A percentile compares a stretch with the other conserved stretches of the same genome.
phyloP scores from a whole-genome alignment of 371 early-diverging fungal genomes.

The Smittium culicis region DNA sequence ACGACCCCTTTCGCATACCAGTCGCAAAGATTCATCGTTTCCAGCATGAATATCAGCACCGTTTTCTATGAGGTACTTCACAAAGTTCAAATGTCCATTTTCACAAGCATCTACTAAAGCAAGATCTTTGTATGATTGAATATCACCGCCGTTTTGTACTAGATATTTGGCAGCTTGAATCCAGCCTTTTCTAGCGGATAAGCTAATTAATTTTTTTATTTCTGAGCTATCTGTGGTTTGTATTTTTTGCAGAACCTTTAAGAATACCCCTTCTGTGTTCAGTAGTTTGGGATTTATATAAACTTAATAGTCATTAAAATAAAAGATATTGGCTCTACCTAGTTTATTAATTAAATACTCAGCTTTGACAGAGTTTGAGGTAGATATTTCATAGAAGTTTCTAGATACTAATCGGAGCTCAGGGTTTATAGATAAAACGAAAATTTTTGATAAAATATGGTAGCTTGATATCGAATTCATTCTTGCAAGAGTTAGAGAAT shows the following conservation, averaged over 20 bases:
- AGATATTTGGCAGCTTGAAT: background rate
- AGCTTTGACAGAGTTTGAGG: background rate
- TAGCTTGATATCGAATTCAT: background rate
- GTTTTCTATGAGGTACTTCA: background rate
- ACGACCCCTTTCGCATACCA: background rate
- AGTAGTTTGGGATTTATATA: background rate
- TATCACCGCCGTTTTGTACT: background rate
- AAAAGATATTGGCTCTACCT: background rate
- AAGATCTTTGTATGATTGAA: background rate
- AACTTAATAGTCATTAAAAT: background rate
- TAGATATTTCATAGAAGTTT: background rate
- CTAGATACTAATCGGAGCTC: constrained; percentile 5
- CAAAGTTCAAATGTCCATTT: background rate
- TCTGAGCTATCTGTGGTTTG: too few relatives aligned
- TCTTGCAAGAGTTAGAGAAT: too few relatives aligned
- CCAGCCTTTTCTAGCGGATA: background rate
- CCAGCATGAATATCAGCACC: background rate
- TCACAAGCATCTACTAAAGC: background rate
- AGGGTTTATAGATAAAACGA: background rate
- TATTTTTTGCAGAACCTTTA: background rate
- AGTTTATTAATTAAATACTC: background rate
- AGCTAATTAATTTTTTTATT: background rate
- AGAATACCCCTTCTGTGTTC: background rate
- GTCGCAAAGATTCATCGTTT: background rate
- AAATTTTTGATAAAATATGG: background rate